Evolutionary conservation across 2,329 filamentous ascomycete genomes (phyloP), one percentile per base, ranked within the genome.

Genomic region (Colletotrichum viniferum): DNA sequence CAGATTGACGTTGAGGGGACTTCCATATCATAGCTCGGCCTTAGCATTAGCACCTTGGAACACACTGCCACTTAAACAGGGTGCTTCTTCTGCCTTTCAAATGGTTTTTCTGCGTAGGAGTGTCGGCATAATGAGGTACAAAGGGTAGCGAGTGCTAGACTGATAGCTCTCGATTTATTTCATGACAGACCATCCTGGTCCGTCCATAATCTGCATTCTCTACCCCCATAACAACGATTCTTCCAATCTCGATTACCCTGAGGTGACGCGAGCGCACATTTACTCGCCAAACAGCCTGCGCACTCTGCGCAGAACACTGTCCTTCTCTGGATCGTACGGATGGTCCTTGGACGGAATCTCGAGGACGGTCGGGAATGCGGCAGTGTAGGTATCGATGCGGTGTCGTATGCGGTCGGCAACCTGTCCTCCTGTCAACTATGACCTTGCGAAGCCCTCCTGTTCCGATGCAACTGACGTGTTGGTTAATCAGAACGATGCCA

Each of bases 311-410:
- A 99, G 85, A 58, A 99, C 96, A 82, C 96, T 98, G 85, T 99
- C 97, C 89, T 99, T 99, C 87, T 99, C 97, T 0, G 97, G 97
- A 81, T 99, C 96, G 83, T 99, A 99, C 3, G 97, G 97, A 84
- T 99, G 97, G 84, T 99, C 97, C 89, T 99, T 99, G 87, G 95
- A 98, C 28, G 97, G 97, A 76, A 99, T 98, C 86, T 99, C 97
- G 73, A 99, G 92, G 70, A 99, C 91, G 26, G 96, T 94, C n/a
- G 97, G 97, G 86, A 99, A 99, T 6, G 97, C 96, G 65, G 96
- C 95, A 24, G 95, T 96, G 86, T 98, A 98, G 48, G 92, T 92
- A 85, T 99, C 97, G 79, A 99, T 94, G 77, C 93, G 92, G 83
- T 96, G 91, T 84, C 97, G 92, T 90, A 99, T 99, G 83, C 92